Conservation (phyloP, 202 grass and related monocot genomes). For the Carex sylvatica region DNA sequence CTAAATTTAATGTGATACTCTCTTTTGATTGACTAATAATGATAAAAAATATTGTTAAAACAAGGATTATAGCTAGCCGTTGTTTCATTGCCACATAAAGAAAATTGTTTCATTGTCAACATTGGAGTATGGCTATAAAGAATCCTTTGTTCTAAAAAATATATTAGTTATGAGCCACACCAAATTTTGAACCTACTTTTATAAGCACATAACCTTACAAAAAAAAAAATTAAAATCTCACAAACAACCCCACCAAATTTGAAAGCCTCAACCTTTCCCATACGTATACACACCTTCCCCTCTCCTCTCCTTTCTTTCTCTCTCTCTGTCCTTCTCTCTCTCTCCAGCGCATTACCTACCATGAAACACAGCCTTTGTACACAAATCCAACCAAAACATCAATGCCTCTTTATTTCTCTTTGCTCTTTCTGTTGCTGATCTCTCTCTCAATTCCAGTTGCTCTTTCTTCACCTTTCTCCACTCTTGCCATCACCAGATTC, state of each 20-base stretch:
- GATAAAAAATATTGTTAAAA: neutral
- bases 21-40: no score
- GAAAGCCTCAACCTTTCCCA: conserved; percentile 9
- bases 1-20: no score
- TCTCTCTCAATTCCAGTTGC: conserved; percentile 10
- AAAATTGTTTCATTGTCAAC: neutral
- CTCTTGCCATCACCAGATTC: conserved; percentile 44
- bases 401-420: neutral
- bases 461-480: conserved; percentile 40
- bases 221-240: neutral
- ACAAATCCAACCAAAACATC: neutral
- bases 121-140: neutral
- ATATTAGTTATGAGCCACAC: neutral
- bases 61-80: no score
- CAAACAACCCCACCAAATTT: neutral
- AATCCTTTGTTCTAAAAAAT: neutral
- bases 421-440: neutral
- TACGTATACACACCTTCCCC: neutral
- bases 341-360: conserved; percentile 18
- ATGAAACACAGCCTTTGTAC: conserved; percentile 29
- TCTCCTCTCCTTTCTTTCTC: conserved; percentile 30
- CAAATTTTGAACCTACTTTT: neutral
- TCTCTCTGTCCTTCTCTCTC: conserved; percentile 42
- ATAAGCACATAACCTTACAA: neutral
- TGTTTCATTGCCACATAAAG: no score